Percentiles rank a stretch among this genome's conserved stretches.
These are phyloP conservation scores for Hygrophorus pudorinus DNA, from an alignment of 768 basidiomycete species.

Conservation along the genomic window DNA sequence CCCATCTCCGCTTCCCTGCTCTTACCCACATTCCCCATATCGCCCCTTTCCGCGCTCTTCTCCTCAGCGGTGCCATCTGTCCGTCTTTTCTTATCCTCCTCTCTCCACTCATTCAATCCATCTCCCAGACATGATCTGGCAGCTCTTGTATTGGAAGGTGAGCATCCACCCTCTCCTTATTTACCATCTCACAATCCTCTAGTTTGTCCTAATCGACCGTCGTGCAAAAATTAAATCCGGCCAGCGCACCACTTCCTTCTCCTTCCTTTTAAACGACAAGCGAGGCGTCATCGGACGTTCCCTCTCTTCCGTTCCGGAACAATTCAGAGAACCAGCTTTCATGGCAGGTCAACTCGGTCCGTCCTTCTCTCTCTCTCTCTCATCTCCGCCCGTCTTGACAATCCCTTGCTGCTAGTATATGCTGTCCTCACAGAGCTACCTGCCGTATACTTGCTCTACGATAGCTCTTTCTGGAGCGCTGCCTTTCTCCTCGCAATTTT, in stretches of 20 bases:
- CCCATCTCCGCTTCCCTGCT: constrained; percentile 79
- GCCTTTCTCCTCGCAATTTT: constrained; percentile 75
- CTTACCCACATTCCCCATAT: constrained; percentile 60
- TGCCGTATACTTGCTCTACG: constrained; percentile 74
- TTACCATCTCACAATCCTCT: constrained; percentile 2
- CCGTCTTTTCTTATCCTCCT: constrained; percentile 20
- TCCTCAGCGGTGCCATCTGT: constrained; percentile 81
- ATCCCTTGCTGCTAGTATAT: constrained; percentile 44
- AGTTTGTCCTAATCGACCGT: constrained; percentile 85
- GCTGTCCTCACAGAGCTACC: constrained; percentile 79
- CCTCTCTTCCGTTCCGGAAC: constrained; percentile 47
- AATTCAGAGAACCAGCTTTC: constrained; percentile 62
- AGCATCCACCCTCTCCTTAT: constrained; percentile 4
- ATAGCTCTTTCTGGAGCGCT: constrained; percentile 69
- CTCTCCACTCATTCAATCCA: constrained; percentile 10
- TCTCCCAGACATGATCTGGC: constrained; percentile 78
- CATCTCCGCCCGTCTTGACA: not conserved
- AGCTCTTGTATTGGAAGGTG: constrained; percentile 88
- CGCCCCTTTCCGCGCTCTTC: constrained; percentile 59
- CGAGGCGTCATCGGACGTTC: constrained; percentile 71
- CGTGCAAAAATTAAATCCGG: constrained; percentile 87
- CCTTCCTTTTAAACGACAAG: constrained; percentile 82
- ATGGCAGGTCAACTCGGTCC: constrained; percentile 78
- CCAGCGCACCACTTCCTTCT: constrained; percentile 83
- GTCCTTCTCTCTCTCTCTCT: constrained; percentile 14